Evolutionary conservation across 495 filamentous ascomycete genomes (phyloP), one percentile per base, ranked within the genome.

Genomic region (Articulospora tetracladia): DNA sequence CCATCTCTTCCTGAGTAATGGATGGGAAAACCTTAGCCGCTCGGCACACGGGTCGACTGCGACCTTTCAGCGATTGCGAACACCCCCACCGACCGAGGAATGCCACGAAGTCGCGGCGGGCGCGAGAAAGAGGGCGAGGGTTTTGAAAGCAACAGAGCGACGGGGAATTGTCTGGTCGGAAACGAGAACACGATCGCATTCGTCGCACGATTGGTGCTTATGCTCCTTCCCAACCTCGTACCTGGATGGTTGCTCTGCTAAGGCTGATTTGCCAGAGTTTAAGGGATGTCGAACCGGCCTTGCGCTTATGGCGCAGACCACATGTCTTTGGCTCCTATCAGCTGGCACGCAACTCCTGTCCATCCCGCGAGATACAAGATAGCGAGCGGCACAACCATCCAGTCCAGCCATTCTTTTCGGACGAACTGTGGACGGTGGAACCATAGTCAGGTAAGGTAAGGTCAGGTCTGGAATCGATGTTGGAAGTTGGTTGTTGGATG

Each of bases 221-320:
- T 50, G 49, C 11, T 28, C 15, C 39, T 12, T 50, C 19, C 26
- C 23, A 51, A 41, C 62, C 36, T 46, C 34, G 48, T 61, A 50
- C 63, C 63, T 65, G 58, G 58, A 65, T 53, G 63, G 58, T 20
- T 61, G 1, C 47, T 55, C 7, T 22, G 24, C 48, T 34, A 27
- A 34, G 22, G 19, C 54, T 65, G 63, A 65, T 65, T 65, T 65
- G 63, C 58, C 54, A 55, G 24, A 57, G 39, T 24, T 49, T 11
- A 25, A 59, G 55, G 3, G 13, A 54, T 53, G 1, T 59, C 58
- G 58, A 55, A 54, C 58, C 58, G 54, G 24, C 28, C 20, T 61
- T 58, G 63, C 61, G 63, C 53, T 61, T 60, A 65, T 65, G 59
- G 63, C 63, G 63, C 63, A 66, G 50, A 58, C 36, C 51, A 61